These are phyloP conservation scores for Pythium scleroteichum DNA, from an alignment of 352 stramenopile genomes.

Conservation along the genomic window DNA sequence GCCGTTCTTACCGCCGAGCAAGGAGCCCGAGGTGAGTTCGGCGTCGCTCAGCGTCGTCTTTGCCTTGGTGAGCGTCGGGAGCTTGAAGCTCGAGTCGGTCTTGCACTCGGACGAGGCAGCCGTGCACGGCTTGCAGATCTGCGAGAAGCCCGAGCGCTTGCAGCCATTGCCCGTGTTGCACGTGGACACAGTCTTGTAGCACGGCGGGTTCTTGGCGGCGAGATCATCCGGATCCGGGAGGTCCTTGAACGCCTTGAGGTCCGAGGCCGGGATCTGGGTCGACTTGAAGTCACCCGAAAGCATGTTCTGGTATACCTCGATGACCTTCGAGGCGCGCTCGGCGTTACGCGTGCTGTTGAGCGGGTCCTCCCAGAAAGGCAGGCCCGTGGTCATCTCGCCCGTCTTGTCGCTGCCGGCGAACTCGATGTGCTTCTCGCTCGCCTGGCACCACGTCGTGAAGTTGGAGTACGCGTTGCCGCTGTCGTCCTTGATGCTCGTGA, in stretches of 20 bases:
- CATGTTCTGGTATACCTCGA: conserved; percentile 53
- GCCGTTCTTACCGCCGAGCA: conserved; percentile 20
- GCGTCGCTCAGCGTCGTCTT: conserved; percentile 15
- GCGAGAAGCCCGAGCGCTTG: conserved; percentile 67
- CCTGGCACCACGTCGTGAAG: conserved; percentile 69
- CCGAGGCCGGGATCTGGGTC: conserved; percentile 37
- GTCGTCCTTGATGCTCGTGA: conserved; percentile 61
- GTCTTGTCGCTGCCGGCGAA: conserved; percentile 41
- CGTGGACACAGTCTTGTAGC: conserved; percentile 58
- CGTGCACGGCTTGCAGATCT: conserved; percentile 66
- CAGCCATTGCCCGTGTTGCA: conserved; percentile 60
- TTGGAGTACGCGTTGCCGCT: conserved; percentile 52
- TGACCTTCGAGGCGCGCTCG: conserved; percentile 44
- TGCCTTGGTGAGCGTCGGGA: conserved; percentile 65
- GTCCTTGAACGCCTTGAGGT: conserved; percentile 42
- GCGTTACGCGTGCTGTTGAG: conserved; percentile 54
- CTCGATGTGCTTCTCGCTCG: conserved; percentile 56
- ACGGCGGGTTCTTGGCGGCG: conserved; percentile 55
- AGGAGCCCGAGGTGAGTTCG: conserved; percentile 27
- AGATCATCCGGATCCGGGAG: conserved; percentile 54
- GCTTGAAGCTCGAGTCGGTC: conserved; percentile 49
- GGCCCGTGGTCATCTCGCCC: conserved; percentile 41
- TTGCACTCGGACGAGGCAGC: conserved; percentile 38
- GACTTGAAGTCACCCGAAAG: conserved; percentile 36
- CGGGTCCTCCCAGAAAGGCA: conserved; percentile 71